Base-by-base conservation (phyloP, 2,329 filamentous ascomycete species). In the Exophiala xenobiotica region DNA sequence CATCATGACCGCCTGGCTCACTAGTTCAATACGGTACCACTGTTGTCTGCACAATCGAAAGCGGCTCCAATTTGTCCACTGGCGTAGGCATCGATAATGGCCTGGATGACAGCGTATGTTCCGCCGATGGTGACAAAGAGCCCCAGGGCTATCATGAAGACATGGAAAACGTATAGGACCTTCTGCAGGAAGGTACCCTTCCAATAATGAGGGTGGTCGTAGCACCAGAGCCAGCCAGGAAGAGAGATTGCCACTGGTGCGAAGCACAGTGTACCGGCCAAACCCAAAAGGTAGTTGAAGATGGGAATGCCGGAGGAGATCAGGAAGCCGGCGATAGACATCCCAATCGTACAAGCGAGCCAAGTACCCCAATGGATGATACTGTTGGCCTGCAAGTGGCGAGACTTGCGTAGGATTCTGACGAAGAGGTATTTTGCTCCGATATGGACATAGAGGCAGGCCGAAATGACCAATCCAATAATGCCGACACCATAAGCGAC, bases 391-490 rank as follows among this genome's bases (percentile, higher is more conserved):
- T 79, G 76, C 4, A 81, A 66, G 60, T 81, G 78, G 2, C 54
- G 61, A 1, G 76, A 76, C 53, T 77, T 69, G 14, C 78, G 71
- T 12, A 82, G 66, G 16, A 80, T 71, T 3, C 78, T 74, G 12
- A 82, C 78, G 59, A 81, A 81, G 43, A 79, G 64, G 58, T 80
- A 80, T 59, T 81, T 82, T 1, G 77, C 73, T 1, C 73, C 74
- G 6, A 79, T 68, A 62, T 80, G 49, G 22, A 41, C 43, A 39
- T 45, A 53, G 56, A 64, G 2, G 55, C 57, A 45, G 56, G 27
- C 31, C n/a, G 64, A 37, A 23, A 67, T 64, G 23, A 68, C 49
- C 46, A 73, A 49, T 0, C 67, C 66, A 1, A 64, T 64, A n/a
- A 70, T 49, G 2, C 64, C 67, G 43, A 70, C 57, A 6, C 74